These are phyloP conservation scores for Chaetomium strumarium DNA, from an alignment of 2,329 filamentous ascomycete genomes.

Conservation along the genomic window DNA sequence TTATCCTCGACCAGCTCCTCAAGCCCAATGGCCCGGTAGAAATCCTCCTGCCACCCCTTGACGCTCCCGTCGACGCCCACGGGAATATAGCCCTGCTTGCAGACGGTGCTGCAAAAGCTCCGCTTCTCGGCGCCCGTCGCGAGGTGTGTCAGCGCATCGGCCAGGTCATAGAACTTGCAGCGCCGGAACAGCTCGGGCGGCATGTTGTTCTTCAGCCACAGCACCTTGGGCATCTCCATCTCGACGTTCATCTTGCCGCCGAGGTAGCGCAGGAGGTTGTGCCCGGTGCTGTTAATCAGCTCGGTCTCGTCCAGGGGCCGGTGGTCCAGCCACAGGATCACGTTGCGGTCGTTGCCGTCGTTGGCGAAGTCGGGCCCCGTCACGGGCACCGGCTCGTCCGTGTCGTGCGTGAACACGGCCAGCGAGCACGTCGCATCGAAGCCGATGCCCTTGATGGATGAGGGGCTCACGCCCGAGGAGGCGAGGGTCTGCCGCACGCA, in stretches of 20 bases:
- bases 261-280: slow-evolving; percentile 92
- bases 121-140: slow-evolving; percentile 87
- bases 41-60: slow-evolving; percentile 97
- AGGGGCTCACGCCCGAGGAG: slow-evolving; percentile 72
- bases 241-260: slow-evolving; percentile 98
- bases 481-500: slow-evolving; percentile 78
- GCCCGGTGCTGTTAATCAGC: slow-evolving; percentile 85
- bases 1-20: slow-evolving; percentile 76
- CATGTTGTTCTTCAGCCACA: slow-evolving; percentile 99
- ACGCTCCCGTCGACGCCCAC: slow-evolving; percentile 96
- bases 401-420: slow-evolving; percentile 81
- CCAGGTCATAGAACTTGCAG: slow-evolving; percentile 96
- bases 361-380: slow-evolving; percentile 81
- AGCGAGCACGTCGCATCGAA: slow-evolving; percentile 99
- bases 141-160: slow-evolving; percentile 87
- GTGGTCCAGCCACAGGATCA: slow-evolving; percentile 97
- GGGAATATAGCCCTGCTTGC: slow-evolving; percentile 94
- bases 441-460: slow-evolving; percentile 79
- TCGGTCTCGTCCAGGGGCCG: slow-evolving; percentile 84
- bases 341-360: slow-evolving; percentile 79
- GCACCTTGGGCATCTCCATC: slow-evolving; percentile 98
- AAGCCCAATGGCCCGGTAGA: slow-evolving; percentile 81
- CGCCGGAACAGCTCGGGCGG: slow-evolving; percentile 79
- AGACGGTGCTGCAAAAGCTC: slow-evolving; percentile 93
- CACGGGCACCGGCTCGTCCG: slow-evolving; percentile 84